phyloP scores from a whole-genome alignment of 345 rosid genomes.

The Reutealis trisperma region DNA sequence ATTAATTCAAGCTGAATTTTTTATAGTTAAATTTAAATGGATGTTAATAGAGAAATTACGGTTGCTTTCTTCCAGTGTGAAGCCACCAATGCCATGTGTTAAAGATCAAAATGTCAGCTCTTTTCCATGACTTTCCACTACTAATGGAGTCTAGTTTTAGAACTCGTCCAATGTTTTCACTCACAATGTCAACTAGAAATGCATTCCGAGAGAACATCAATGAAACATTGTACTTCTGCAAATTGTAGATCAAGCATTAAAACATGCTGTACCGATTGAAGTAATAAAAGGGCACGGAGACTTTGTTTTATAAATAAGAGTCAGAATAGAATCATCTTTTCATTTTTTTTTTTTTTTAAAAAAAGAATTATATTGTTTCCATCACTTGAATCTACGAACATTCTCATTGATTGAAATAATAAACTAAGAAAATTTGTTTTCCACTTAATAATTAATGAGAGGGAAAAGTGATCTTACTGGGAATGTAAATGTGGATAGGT shows the following conservation, averaged over 20 bases:
- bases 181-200: conserved; percentile 4
- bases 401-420: too few relatives aligned
- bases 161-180: not conserved
- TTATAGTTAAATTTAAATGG: too few relatives aligned
- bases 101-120: conserved; percentile 5
- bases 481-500: not conserved
- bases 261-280: not conserved
- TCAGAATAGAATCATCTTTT: not conserved
- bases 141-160: conserved; percentile 18
- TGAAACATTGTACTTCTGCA: conserved; percentile 3
- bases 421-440: too few relatives aligned
- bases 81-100: conserved; percentile 25
- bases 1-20: too few relatives aligned
- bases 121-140: conserved; percentile 1
- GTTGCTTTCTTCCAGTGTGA: conserved; percentile 13
- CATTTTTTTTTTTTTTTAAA: too few relatives aligned
- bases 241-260: not conserved
- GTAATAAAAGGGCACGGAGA: too few relatives aligned
- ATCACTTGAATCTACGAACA: too few relatives aligned
- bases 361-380: too few relatives aligned
- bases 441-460: not conserved
- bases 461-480: not conserved
- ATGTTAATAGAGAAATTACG: conserved; percentile 1
- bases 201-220: conserved; percentile 11
- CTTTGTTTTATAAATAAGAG: too few relatives aligned